Base-by-base conservation (phyloP, 495 filamentous ascomycete genomes). In the Talaromyces adpressus region DNA sequence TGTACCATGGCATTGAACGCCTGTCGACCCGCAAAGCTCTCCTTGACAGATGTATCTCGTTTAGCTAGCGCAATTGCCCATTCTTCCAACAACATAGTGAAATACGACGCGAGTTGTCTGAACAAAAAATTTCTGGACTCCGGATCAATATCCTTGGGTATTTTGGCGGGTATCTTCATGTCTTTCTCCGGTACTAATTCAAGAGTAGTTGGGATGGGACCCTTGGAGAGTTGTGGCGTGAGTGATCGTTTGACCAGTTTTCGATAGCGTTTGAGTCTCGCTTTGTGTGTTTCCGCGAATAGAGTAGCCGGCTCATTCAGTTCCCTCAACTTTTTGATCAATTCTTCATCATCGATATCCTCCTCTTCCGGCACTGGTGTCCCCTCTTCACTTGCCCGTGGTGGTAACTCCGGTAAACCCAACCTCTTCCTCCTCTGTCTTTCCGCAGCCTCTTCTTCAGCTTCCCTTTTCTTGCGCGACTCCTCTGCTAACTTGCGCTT, bases 91-190 rank as follows among this genome's bases (percentile, higher is more conserved):
- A 98, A 85, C 87, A 98, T 89, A 64, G 88, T 90, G 80, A 98
- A 98, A 73, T 96, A 98, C 14, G 88, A 91, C 5, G 88, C 88
- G 62, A 98, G 81, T 75, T 98, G 94, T 1, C 93, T 84, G 82
- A 88, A 92, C 39, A 98, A 77, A 71, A 86, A 89, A 22, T 79
- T 72, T 11, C 84, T 83, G 0, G 73, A 84, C 67, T 86, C 87
- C 3, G 73, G 32, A 4, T 86, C 72, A 20, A 32, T 36, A 11
- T 30, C 41, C 69, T 81, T 72, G 54, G 85, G 91, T 51, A 88
- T 71, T 20, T 76, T 83, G 36, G 75, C 69, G 4, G 87, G 78
- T 7, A 98, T 84, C 70, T 91, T 90, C 93, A 98, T 97, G 57
- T 94, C 86, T 65, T 84, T 81, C 78, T 96, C 92, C 0, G 87